These are phyloP conservation scores for Gyrodon lividus DNA, from an alignment of 768 basidiomycete genomes.

Conservation along the genomic window DNA sequence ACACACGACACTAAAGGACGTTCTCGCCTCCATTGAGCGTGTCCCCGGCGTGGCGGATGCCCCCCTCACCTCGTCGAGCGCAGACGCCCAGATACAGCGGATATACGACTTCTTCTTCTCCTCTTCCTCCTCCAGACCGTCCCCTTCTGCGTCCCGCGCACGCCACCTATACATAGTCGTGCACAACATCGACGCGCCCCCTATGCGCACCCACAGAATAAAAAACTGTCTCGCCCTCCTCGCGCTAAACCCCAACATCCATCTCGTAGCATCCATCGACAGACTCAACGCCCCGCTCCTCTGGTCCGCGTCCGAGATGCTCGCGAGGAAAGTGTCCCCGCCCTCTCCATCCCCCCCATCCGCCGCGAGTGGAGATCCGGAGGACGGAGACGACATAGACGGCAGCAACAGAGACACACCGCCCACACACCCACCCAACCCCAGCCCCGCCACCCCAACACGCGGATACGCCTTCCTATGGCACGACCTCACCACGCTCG, in stretches of 20 bases:
- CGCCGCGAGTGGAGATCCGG: neutral
- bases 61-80: conserved; percentile 18
- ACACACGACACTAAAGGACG: conserved; percentile 61
- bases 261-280: conserved; percentile 83
- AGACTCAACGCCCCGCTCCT: conserved; percentile 81
- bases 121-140: conserved; percentile 16
- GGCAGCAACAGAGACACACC: conserved; percentile 8
- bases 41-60: conserved; percentile 22
- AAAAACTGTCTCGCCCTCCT: conserved; percentile 70
- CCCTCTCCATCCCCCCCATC: conserved; percentile 4
- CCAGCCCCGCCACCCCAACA: conserved; percentile 13
- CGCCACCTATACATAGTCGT: conserved; percentile 72
- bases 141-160: conserved; percentile 1
- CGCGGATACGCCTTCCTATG: conserved; percentile 76
- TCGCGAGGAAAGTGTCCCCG: conserved; percentile 45
- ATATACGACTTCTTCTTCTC: conserved; percentile 66
- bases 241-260: conserved; percentile 71
- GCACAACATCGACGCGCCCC: conserved; percentile 84
- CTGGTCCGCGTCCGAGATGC: conserved; percentile 72
- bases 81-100: conserved; percentile 63
- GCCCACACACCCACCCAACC: neutral
- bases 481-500: conserved; percentile 89
- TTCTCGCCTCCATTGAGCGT: conserved; percentile 58
- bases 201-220: conserved; percentile 62
- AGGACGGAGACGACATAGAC: conserved; percentile 11